Evolutionary conservation across 257 asterid genomes (phyloP).

Genomic region (Lycium barbarum): DNA sequence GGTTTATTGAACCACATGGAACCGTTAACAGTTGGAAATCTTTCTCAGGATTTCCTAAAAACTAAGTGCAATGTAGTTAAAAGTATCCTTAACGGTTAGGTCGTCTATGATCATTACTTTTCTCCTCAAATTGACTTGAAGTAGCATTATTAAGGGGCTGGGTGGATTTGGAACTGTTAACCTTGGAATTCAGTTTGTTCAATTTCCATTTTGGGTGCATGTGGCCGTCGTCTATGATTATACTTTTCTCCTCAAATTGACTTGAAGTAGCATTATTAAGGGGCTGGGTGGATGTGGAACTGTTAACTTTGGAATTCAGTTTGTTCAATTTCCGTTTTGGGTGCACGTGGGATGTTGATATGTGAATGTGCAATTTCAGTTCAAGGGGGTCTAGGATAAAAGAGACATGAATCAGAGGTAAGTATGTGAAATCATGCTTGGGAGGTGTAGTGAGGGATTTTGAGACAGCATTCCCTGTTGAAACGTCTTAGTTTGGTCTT

Average conservation of each 20-base stretch:
- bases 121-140: not conserved
- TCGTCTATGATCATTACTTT: slow-evolving; percentile 1
- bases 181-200: not conserved
- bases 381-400: not conserved
- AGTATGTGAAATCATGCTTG: not conserved
- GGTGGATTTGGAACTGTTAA: not conserved
- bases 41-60: not conserved
- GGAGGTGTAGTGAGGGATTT: not conserved
- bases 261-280: not conserved
- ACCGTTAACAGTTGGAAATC: not conserved
- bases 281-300: not conserved
- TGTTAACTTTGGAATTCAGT: not conserved
- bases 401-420: not conserved
- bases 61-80: not conserved
- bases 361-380: not conserved
- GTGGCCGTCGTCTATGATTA: not conserved
- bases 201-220: not conserved
- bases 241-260: not conserved
- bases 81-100: not conserved
- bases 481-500: not conserved
- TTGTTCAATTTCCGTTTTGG: not conserved
- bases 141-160: slow-evolving; percentile 4
- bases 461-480: not conserved
- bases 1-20: slow-evolving; percentile 15
- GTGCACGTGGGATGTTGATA: slow-evolving; percentile 3